Base-by-base conservation (phyloP, 345 rosid genomes). In the Brassica juncea region DNA sequence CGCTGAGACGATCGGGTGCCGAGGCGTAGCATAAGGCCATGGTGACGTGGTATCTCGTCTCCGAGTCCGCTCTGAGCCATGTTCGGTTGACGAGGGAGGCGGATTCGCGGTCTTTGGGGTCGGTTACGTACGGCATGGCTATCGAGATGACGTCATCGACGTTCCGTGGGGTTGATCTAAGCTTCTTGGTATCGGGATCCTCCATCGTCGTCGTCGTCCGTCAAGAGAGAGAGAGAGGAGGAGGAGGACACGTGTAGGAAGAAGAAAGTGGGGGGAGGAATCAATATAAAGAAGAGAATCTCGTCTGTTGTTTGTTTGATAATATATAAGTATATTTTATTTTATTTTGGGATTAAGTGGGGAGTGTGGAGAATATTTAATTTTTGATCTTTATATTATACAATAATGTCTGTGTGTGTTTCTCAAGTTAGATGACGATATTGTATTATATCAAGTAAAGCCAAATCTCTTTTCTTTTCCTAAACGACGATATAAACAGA, bases 21-120 rank as follows among this genome's bases (percentile, higher is more conserved):
- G 97, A 84, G 31, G 96, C 83, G 76, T 95, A 93, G 71, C 98
- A 95, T 0, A 89, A 69, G 12, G 99, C 92, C 61, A 95, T 89
- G 4, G 99, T 95, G 19, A 95, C 76, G 71, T 95, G 97, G 86
- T 87, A 91, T 34, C 99, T 79, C 0, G 98, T 93, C 77, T 80
- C 68, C 4, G 97, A 90, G 32, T 93, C 99, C 14, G 90, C 83
- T 66, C 89, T 88, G 76, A 82, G 86, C 97, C 94, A 93, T 2
- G 91, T 80, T 39, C 88, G 84, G 34, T 94, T 91, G 44, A 94
- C 99, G 39, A 91, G 55, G 4, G 99, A 94, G 4, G 88, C 88
- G 0, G 94, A 90, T 72, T 88, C 94, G 3, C 99, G 88, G 75
- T 93, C 97, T 30, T 84, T 87, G 0, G 97, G 78, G 67, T 91